These are phyloP conservation scores for Secale cereale DNA, from an alignment of 176 grass and related monocot species.

Conservation along the genomic window DNA sequence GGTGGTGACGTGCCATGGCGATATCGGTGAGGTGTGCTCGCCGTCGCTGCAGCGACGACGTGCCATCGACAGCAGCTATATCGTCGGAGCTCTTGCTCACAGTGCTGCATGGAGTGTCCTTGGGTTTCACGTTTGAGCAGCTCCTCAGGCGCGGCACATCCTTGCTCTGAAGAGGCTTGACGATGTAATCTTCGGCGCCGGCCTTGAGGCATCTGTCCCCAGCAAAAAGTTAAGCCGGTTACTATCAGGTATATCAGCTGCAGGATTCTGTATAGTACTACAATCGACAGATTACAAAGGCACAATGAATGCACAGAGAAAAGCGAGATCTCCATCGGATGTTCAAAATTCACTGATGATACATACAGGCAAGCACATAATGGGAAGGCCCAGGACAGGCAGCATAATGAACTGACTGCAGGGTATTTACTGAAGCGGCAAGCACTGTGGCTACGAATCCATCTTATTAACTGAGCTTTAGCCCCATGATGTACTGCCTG, in stretches of 20 bases:
- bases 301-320: slow-evolving; percentile 5
- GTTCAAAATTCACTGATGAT: background rate
- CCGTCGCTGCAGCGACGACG: slow-evolving; percentile 24
- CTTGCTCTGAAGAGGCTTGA: slow-evolving; percentile 85
- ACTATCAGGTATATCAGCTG: background rate
- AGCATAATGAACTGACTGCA: background rate
- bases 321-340: slow-evolving; percentile 18
- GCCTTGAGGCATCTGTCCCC: slow-evolving; percentile 45
- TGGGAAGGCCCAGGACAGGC: slow-evolving; percentile 5
- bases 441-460: background rate
- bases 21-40: slow-evolving; percentile 48
- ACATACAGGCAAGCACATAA: background rate
- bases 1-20: slow-evolving; percentile 46
- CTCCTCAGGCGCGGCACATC: slow-evolving; percentile 72
- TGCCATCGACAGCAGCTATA: background rate
- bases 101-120: background rate
- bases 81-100: slow-evolving; percentile 27
- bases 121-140: slow-evolving; percentile 36
- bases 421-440: slow-evolving; percentile 9
- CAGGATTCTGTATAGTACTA: background rate
- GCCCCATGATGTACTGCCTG: background rate
- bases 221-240: background rate
- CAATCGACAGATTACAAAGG: background rate
- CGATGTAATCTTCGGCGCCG: slow-evolving; percentile 84
- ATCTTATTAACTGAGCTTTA: background rate